Conservation (phyloP, 2,329 filamentous ascomycete genomes). For the Diaporthe eres region DNA sequence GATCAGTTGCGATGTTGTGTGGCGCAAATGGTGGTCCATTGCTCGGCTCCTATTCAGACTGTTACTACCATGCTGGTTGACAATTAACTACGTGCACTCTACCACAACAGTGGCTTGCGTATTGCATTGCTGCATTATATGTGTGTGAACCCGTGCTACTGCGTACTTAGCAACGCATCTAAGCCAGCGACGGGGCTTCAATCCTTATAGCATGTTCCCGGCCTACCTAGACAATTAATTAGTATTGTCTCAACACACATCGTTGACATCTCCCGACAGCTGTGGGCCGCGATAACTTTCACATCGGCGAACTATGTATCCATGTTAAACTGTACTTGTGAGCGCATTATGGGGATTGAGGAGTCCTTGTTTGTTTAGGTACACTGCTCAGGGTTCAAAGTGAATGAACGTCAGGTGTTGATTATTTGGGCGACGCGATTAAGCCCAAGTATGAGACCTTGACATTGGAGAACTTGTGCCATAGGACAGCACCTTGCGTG, state of each 20-base stretch:
- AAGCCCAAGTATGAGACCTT: not conserved
- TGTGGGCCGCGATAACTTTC: not conserved
- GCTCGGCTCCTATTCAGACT: not conserved
- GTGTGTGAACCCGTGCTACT: not conserved
- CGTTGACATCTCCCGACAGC: not conserved
- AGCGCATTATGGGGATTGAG: not conserved
- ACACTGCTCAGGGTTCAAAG: not conserved
- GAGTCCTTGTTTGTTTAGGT: not conserved
- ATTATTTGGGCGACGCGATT: not conserved
- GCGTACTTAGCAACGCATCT: not conserved
- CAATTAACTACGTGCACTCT: no score
- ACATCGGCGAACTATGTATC: not conserved
- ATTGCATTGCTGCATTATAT: not conserved
- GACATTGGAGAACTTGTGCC: not conserved
- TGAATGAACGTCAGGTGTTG: not conserved
- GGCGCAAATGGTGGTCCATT: not conserved
- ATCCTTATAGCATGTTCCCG: no score
- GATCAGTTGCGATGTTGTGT: not conserved
- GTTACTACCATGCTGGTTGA: not conserved
- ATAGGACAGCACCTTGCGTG: not conserved
- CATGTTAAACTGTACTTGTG: not conserved
- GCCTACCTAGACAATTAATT: not conserved
- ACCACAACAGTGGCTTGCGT: no score
- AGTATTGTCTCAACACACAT: not conserved
- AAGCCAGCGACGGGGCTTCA: not conserved